These are phyloP conservation scores for Oenanthe javanica DNA, from an alignment of 140 eudicot species.

Conservation along the genomic window DNA sequence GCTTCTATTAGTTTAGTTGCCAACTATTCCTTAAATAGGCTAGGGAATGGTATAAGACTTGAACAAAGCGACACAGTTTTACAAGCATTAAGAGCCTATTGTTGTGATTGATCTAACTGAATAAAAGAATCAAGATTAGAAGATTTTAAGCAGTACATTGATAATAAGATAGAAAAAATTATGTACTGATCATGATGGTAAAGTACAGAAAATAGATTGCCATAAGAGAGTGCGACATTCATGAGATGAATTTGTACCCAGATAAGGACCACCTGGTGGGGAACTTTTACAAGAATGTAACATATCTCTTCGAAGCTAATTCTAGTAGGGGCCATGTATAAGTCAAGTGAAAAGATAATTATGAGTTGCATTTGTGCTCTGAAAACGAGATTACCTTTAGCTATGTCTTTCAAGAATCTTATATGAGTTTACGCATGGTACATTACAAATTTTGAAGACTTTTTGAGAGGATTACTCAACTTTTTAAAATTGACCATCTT, in stretches of 20 bases:
- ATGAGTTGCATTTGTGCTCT: not conserved
- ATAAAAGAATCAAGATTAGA: slow-evolving; percentile 39
- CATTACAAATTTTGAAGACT: not conserved
- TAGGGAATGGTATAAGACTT: not conserved
- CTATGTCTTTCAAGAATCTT: not conserved
- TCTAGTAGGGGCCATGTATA: not conserved
- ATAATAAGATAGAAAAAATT: slow-evolving; percentile 25
- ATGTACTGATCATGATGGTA: slow-evolving; percentile 23
- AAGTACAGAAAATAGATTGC: slow-evolving; percentile 6
- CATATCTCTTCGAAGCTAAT: not conserved
- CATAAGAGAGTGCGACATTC: slow-evolving; percentile 1
- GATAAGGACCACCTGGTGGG: not conserved
- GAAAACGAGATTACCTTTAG: not conserved
- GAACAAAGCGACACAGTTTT: slow-evolving; percentile 15
- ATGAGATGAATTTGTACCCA: slow-evolving; percentile 13
- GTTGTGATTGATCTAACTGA: slow-evolving; percentile 18
- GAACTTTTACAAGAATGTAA: not conserved
- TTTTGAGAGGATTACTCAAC: not conserved
- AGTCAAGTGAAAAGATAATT: not conserved
- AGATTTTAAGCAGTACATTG: slow-evolving; percentile 34
- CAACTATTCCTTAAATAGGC: not conserved
- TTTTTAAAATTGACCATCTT: not conserved
- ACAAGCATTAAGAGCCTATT: slow-evolving; percentile 15
- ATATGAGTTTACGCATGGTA: not conserved
- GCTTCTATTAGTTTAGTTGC: not conserved